A percentile compares a stretch with the other conserved stretches of the same genome.
Evolutionary conservation across 75 land plant genomes (phyloP).

Genomic region (Pinus albicaulis): DNA sequence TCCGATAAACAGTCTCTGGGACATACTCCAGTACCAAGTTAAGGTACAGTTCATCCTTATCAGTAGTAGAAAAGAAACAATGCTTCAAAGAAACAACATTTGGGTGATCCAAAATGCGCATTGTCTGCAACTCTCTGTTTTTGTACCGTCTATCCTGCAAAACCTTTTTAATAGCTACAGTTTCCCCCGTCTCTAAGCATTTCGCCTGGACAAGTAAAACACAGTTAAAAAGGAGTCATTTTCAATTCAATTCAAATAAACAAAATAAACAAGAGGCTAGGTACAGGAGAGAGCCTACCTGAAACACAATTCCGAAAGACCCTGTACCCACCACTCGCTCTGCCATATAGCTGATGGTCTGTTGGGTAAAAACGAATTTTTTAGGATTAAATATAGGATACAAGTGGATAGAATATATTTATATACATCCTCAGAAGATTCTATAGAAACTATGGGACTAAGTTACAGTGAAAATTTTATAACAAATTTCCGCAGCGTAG

Average conservation of each 20-base stretch:
- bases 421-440: too few relatives aligned
- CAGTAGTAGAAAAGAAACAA: constrained; percentile 87
- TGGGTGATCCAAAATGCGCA: constrained; percentile 90
- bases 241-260: too few relatives aligned
- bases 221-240: neutral
- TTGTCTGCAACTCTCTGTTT: constrained; percentile 85
- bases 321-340: constrained; percentile 62
- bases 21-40: constrained; percentile 90
- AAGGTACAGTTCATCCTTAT: constrained; percentile 89
- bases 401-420: too few relatives aligned
- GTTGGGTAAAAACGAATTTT: neutral
- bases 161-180: constrained; percentile 89
- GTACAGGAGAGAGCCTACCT: constrained; percentile 18
- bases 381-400: too few relatives aligned
- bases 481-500: too few relatives aligned
- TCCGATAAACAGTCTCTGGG: constrained; percentile 87
- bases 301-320: constrained; percentile 55
- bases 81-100: constrained; percentile 82
- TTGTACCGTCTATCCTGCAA: constrained; percentile 90
- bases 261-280: too few relatives aligned
- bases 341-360: constrained; percentile 55
- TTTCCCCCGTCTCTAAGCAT: constrained; percentile 88
- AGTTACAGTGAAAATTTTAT: too few relatives aligned
- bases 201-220: constrained; percentile 54
- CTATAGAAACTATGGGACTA: too few relatives aligned